phyloP scores from a whole-genome alignment of 768 basidiomycete species.

The Phaffia australis region DNA sequence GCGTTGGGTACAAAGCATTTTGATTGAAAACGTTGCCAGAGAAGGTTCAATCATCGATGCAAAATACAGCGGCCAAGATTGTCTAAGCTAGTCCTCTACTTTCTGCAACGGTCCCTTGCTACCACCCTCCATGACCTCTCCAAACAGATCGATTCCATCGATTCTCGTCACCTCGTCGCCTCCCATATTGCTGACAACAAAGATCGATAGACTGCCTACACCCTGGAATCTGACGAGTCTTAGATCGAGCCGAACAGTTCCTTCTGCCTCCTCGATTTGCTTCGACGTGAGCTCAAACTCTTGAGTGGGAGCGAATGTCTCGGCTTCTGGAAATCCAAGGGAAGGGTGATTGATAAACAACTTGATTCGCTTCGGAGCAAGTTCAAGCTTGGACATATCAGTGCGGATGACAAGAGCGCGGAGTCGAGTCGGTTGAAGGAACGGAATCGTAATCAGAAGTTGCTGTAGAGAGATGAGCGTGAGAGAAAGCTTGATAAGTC shows the following conservation, averaged over 20 bases:
- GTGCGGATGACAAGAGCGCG: constrained; percentile 9
- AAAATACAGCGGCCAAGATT: too few relatives aligned
- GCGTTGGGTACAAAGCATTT: too few relatives aligned
- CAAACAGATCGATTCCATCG: constrained; percentile 56
- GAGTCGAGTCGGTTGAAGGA: constrained; percentile 22
- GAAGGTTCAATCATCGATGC: too few relatives aligned
- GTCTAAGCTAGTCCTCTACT: constrained; percentile 20
- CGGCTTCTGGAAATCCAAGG: constrained; percentile 54
- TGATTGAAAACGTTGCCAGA: too few relatives aligned
- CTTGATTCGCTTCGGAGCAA: constrained; percentile 55
- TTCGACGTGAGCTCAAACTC: constrained; percentile 42
- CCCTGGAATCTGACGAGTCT: constrained; percentile 60
- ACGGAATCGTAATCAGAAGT: constrained; percentile 24
- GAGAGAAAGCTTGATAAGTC: background rate
- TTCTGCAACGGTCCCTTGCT: constrained; percentile 30
- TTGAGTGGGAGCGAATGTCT: constrained; percentile 49
- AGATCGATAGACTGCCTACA: constrained; percentile 59
- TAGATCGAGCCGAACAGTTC: constrained; percentile 42
- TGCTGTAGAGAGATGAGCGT: constrained; percentile 5
- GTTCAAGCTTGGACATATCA: constrained; percentile 27
- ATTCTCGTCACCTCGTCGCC: constrained; percentile 56
- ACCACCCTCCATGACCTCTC: constrained; percentile 29
- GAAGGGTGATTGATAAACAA: constrained; percentile 52
- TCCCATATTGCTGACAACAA: constrained; percentile 57
- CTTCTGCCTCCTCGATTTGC: constrained; percentile 42